Evolutionary conservation across 768 basidiomycete species (phyloP), one percentile per base, ranked within the genome.

Genomic region (Lactarius sanguifluus): DNA sequence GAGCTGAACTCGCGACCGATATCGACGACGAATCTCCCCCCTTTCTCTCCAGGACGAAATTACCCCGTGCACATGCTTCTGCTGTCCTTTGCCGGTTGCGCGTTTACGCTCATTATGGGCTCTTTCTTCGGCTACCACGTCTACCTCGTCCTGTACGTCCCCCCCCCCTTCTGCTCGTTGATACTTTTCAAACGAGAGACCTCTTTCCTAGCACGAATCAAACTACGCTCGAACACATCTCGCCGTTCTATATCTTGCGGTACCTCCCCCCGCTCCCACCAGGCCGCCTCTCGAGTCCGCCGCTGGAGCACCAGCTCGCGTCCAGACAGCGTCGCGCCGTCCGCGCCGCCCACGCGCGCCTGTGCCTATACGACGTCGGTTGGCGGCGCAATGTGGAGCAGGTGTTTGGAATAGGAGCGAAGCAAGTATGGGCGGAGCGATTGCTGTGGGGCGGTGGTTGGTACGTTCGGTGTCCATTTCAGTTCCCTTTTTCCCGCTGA

Each of bases 151-250:
- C 82, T 82, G 89, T 90, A 72, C 72, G 90, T 81, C 62, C 41
- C 20, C n/a, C n/a, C n/a, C 32, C 79, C 61, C 50, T 18, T 23
- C 30, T 57, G 43, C 63, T n/a, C 32, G 5, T 18, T 56, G 18
- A 16, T 20, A 56, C 54, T 54, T 34, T 43, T 32, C 15, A 32
- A 34, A 32, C 7, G 28, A 69, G 25, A 23, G 23, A 57, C 23
- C 32, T 12, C 20, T 55, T 65, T 57, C 45, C 23, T 66, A 92
- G 91, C 41, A 92, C 88, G 32, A 94, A 94, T 73, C 90, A 93
- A 77, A 93, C 92, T n/a, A 94, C 92, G 0, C 69, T 92, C 25
- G 92, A 94, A 73, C 81, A 85, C 64, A 80, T 92, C 45, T 85
- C 90, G 0, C 90, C 90, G 1, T 93, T 90, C 75, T 74, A 89